These are phyloP conservation scores for Porcisia deanei DNA, from an alignment of 208 protist genomes.

Conservation along the genomic window DNA sequence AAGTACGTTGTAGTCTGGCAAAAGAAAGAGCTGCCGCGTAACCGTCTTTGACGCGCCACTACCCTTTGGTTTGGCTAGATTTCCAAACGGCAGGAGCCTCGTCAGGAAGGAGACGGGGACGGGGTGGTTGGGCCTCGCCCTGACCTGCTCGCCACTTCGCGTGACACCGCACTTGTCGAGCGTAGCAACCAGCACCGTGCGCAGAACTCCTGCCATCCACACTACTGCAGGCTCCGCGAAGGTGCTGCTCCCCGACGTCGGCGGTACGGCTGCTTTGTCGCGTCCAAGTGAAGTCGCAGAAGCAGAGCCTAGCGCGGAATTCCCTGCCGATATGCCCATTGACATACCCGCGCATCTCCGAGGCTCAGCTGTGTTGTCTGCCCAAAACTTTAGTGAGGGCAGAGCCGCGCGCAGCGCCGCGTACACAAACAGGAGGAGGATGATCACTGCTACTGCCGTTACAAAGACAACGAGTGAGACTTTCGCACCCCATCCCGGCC, in stretches of 20 bases:
- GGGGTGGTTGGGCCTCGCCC: neutral
- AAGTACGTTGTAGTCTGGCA: conserved; percentile 19
- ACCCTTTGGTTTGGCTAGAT: neutral
- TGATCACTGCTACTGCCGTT: neutral
- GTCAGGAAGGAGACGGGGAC: neutral
- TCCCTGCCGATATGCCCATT: too few species aligned
- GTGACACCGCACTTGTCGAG: conserved; percentile 28
- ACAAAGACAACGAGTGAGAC: conserved; percentile 3
- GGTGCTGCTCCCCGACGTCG: neutral
- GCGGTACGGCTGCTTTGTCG: neutral
- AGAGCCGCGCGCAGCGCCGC: conserved; percentile 1
- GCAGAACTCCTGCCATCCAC: conserved; percentile 12
- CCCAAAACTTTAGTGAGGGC: conserved; percentile 1
- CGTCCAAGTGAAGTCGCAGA: too few species aligned
- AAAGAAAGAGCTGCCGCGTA: conserved; percentile 19
- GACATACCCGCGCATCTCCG: too few species aligned
- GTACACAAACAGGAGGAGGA: conserved; percentile 6
- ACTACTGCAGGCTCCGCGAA: neutral
- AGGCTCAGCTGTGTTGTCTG: neutral
- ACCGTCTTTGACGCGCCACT: neutral
- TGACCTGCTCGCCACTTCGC: neutral
- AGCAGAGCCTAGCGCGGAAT: too few species aligned
- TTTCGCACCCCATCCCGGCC: neutral
- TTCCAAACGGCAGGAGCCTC: too few species aligned
- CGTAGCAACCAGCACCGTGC: conserved; percentile 16